Percentiles rank a stretch among this genome's conserved stretches.
Evolutionary conservation across 1,284 basidiomycete genomes (phyloP).

Genomic region (Apiotrichum veenhuisii): DNA sequence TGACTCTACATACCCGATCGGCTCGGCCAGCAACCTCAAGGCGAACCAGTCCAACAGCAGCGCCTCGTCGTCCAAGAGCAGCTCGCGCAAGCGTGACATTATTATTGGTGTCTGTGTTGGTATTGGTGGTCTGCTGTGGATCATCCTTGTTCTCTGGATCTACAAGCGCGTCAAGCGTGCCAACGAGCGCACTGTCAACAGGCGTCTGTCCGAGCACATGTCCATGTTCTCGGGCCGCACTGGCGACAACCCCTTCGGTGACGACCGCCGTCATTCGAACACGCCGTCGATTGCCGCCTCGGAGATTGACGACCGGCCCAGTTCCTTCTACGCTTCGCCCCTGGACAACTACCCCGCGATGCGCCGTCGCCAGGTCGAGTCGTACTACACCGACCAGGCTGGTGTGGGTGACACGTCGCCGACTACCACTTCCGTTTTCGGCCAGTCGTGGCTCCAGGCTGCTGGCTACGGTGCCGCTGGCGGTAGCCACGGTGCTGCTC

Average conservation of each 20-base stretch:
- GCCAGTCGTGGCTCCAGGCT: slow-evolving; percentile 23
- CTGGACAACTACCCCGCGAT: slow-evolving; percentile 45
- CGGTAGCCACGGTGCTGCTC: neutral
- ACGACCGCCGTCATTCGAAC: slow-evolving; percentile 31
- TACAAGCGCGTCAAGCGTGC: slow-evolving; percentile 47
- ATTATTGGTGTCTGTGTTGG: slow-evolving; percentile 51
- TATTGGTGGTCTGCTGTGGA: slow-evolving; percentile 47
- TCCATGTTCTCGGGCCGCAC: slow-evolving; percentile 41
- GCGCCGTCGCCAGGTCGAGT: slow-evolving; percentile 27
- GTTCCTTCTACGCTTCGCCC: slow-evolving; percentile 50
- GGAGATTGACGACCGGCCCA: slow-evolving; percentile 49
- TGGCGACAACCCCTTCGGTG: slow-evolving; percentile 21
- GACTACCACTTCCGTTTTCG: slow-evolving; percentile 22
- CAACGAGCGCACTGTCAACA: slow-evolving; percentile 48
- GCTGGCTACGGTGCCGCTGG: neutral
- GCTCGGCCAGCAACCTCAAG: neutral
- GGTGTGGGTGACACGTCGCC: slow-evolving; percentile 17
- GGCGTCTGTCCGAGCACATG: slow-evolving; percentile 49
- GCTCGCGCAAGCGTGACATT: slow-evolving; percentile 40
- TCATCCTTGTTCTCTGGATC: slow-evolving; percentile 47
- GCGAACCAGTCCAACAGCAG: neutral
- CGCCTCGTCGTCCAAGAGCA: neutral
- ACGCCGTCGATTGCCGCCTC: slow-evolving; percentile 43
- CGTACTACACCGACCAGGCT: slow-evolving; percentile 16
- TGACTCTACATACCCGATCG: slow-evolving; percentile 44